Base-by-base conservation (phyloP, 805 yeast species). In the Zygotorulaspora florentina region DNA sequence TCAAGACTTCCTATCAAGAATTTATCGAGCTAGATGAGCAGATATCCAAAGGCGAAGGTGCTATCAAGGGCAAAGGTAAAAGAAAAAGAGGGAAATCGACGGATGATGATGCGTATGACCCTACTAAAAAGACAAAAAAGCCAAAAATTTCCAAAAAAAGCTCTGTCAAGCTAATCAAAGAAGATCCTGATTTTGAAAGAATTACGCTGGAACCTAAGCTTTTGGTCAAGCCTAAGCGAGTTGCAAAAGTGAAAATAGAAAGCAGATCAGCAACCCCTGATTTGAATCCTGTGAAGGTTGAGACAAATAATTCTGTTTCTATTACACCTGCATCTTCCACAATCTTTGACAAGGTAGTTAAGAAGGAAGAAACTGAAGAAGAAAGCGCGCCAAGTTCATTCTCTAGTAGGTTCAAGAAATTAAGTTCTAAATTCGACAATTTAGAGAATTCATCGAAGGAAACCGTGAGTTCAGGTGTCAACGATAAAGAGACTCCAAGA, bases 1-100 rank as follows among this genome's bases (percentile, higher is more conserved):
- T 93, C 64, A 59, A 78, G 48, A 71, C 55, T 8, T 75, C 75
- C 9, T 93, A 91, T 83, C 75, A 81, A 1, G 68, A 74, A 46
- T 89, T 87, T 64, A 67, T 87, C 59, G 73, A 70, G 26, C 77
- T 73, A 9, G 96, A 90, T 62, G 76, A 74, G 45, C 76, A 75
- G 46, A 76, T 75, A 47, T 77, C 88, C 51, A 70, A 73, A 29
- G 71, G 75, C 29, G 62, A 77, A 45, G 64, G 73, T n/a, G 68
- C 76, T 3, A 70, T 68, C 47, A 75, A 71, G 38, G 70, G 76
- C 16, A 69, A 70, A 47, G 67, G 61, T 25, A 62, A 58, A 18
- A 59, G 58, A 23, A 57, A 55, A 43, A 56, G 64, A 51, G 48
- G 39, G 36, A 57, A 51, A 23, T 55, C 52, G 28, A 63, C 57